Conservation (phyloP, 1,139 yeast species). For the Saccharomyces hybrid region DNA sequence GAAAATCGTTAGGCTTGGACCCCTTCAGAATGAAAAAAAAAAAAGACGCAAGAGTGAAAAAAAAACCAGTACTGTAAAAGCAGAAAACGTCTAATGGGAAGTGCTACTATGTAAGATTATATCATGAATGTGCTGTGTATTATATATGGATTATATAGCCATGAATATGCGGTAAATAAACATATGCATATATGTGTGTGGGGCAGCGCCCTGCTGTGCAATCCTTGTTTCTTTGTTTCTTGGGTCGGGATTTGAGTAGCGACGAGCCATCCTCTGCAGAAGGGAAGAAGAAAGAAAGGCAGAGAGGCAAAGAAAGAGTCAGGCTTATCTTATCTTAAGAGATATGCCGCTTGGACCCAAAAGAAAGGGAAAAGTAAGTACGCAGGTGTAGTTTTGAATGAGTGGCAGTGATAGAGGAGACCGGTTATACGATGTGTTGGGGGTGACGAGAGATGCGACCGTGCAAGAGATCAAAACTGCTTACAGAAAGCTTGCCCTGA, state of each 20-base stretch:
- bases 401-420: neutral
- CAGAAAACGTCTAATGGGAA: neutral
- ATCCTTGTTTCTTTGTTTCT: neutral
- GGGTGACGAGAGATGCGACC: constrained; percentile 56
- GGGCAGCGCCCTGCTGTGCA: neutral
- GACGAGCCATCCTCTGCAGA: neutral
- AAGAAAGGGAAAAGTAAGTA: neutral
- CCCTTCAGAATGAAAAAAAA: neutral
- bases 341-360: neutral
- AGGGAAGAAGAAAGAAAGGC: neutral
- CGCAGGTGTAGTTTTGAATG: neutral
- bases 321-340: neutral
- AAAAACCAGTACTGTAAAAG: neutral
- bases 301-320: neutral
- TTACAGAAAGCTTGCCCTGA: constrained; percentile 64
- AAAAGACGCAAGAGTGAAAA: neutral
- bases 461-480: constrained; percentile 66
- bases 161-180: neutral
- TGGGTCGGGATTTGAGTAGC: constrained; percentile 1
- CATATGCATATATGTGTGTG: neutral
- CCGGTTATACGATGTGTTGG: constrained; percentile 56
- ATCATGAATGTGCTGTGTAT: neutral
- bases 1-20: neutral
- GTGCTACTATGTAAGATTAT: neutral
- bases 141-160: neutral